Percentiles rank a stretch among this genome's conserved stretches.
These are phyloP conservation scores for Haematococcus lacustris DNA, from an alignment of 139 green algal species.

Conservation along the genomic window DNA sequence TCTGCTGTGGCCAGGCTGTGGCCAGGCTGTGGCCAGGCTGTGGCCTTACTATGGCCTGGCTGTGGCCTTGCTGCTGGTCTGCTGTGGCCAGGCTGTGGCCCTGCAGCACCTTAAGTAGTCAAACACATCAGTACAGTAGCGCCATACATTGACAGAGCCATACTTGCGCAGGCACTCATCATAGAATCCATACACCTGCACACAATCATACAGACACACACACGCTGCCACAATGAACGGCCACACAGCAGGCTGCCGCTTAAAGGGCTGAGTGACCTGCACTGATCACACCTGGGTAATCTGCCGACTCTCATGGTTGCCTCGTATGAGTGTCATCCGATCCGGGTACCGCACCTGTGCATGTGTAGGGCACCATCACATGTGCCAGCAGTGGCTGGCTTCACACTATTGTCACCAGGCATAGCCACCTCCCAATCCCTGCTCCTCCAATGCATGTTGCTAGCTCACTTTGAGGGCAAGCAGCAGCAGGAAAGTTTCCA, in stretches of 20 bases:
- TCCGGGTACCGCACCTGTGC: slow-evolving; percentile 80
- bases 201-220: no score
- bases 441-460: no score
- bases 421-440: no score
- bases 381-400: no score
- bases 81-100: neutral
- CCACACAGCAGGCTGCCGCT: no score
- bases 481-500: slow-evolving; percentile 97
- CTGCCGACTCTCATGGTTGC: slow-evolving; percentile 96
- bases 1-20: neutral
- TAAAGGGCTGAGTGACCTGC: no score
- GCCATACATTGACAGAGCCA: slow-evolving; percentile 97
- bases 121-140: slow-evolving; percentile 99
- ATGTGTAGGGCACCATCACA: no score
- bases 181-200: slow-evolving; percentile 97
- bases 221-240: no score
- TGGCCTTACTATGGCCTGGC: neutral
- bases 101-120: slow-evolving; percentile 84
- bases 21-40: neutral
- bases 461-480: slow-evolving; percentile 95
- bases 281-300: slow-evolving; percentile 85
- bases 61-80: neutral
- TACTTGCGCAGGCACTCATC: slow-evolving; percentile 99
- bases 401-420: no score
- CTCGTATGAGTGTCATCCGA: slow-evolving; percentile 91